phyloP scores from a whole-genome alignment of 1,284 basidiomycete species.

The Abortiporus biennis region DNA sequence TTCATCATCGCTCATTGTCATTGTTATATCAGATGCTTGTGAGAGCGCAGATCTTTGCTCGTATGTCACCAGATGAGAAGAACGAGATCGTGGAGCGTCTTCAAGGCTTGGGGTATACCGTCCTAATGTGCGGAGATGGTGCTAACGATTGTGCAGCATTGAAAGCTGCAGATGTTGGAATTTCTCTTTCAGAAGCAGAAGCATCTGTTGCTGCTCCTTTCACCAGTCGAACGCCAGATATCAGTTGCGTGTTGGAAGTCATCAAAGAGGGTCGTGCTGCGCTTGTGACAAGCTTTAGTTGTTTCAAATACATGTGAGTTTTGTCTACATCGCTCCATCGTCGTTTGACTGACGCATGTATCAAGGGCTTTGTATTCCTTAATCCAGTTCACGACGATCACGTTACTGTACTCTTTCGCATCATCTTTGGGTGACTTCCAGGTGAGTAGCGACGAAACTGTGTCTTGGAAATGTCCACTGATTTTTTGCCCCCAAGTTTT shows the following conservation, averaged over 20 bases:
- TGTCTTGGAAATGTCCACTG: too few species aligned
- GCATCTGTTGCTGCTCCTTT: slow-evolving; percentile 99
- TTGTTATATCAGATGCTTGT: slow-evolving; percentile 80
- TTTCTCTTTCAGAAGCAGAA: slow-evolving; percentile 96
- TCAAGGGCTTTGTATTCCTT: slow-evolving; percentile 84
- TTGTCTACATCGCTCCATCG: slow-evolving; percentile 6
- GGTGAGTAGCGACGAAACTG: slow-evolving; percentile 52
- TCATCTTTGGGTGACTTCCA: slow-evolving; percentile 96
- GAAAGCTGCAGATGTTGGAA: slow-evolving; percentile 97
- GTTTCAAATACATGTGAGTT: slow-evolving; percentile 97
- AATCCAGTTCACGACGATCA: slow-evolving; percentile 87
- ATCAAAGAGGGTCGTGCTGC: slow-evolving; percentile 96
- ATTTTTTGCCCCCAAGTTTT: slow-evolving; percentile 64
- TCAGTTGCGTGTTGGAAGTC: slow-evolving; percentile 93
- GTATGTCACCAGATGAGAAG: slow-evolving; percentile 99
- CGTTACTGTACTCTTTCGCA: slow-evolving; percentile 92
- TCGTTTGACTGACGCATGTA: slow-evolving; percentile 3
- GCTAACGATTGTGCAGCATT: slow-evolving; percentile 98
- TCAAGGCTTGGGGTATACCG: slow-evolving; percentile 91
- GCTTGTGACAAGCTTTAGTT: slow-evolving; percentile 95
- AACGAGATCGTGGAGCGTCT: slow-evolving; percentile 96
- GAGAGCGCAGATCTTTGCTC: slow-evolving; percentile 93
- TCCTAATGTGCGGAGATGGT: slow-evolving; percentile 98
- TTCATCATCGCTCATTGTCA: neutral
- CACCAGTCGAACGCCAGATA: slow-evolving; percentile 91